Base-by-base conservation (phyloP, 805 yeast genomes). In the Torulaspora microellipsoides region DNA sequence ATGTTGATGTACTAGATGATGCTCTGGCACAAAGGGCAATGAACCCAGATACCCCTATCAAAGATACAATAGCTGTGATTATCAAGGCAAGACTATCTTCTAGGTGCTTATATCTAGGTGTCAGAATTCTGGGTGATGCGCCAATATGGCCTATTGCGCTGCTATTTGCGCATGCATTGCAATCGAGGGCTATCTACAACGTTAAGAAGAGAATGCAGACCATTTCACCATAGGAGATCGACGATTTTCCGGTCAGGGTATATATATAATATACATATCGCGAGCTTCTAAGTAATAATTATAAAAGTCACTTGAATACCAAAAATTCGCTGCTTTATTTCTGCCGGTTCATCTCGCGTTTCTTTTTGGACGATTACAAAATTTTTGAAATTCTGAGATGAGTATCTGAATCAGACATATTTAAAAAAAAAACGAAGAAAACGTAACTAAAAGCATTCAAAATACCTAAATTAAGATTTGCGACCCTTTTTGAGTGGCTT, bases 111-210 rank as follows among this genome's bases (percentile, higher is more conserved):
- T 80, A 82, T 43, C 64, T 85, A 31, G 95, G 93, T 32, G 85
- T 85, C 10, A 69, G 88, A 53, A 81, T 85, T 27, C 68, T 85
- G 40, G 88, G 89, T 3, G 93, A 85, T 68, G 90, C 90, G 0
- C 93, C 93, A 12, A 83, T 85, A 20, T 85, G 95, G 95, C 93
- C 93, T 0, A 74, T 84, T 39, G 85, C 89, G 0, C 67, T 85
- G 60, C 76, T 82, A 14, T 83, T 84, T 68, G 91, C 91, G 0
- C 91, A 84, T 58, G 89, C 88, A 2, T 69, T 84, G 54, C 84
- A 82, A 58, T 75, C 80, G 27, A 73, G 89, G 56, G 80, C 82
- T 4, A 70, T 76, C 4, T 58, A 55, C 48, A 67, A 66, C 35
- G 49, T 49, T 30, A 42, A 47, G 36, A 30, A 29, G 4, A 32